These are phyloP conservation scores for Phaeosphaeriaceae sp. DNA, from an alignment of 2,329 filamentous ascomycete genomes.

Conservation along the genomic window DNA sequence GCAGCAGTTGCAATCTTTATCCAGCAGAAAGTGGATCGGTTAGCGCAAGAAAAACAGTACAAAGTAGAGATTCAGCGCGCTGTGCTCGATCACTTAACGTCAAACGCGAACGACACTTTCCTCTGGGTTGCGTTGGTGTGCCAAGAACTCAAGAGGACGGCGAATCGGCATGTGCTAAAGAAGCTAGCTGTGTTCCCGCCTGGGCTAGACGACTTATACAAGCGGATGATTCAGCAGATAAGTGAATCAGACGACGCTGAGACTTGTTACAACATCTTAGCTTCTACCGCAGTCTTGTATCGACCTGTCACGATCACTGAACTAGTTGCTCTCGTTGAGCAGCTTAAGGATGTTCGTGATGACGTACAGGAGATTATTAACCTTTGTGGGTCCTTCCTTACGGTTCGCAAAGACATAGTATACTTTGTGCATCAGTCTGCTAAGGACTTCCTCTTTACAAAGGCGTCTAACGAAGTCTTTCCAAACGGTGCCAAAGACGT, in stretches of 20 bases:
- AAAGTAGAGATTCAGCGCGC: constrained; percentile 28
- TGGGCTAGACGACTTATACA: constrained; percentile 49
- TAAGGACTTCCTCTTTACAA: constrained; percentile 52
- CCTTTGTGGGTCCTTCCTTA: constrained; percentile 52
- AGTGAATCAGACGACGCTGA: constrained; percentile 8
- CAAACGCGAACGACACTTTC: too few relatives aligned
- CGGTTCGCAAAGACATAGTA: constrained; percentile 25
- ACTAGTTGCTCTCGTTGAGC: constrained; percentile 6
- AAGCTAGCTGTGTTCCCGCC: constrained; percentile 27
- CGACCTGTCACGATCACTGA: constrained; percentile 10
- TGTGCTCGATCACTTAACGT: too few relatives aligned
- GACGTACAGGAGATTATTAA: constrained; percentile 2
- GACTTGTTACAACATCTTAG: constrained; percentile 45
- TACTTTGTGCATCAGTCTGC: constrained; percentile 45
- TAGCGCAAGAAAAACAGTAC: constrained; percentile 43
- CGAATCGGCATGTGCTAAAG: constrained; percentile 30
- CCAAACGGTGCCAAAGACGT: background rate
- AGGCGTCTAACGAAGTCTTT: background rate
- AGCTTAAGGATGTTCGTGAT: background rate
- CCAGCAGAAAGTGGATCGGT: constrained; percentile 35
- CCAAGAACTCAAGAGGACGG: constrained; percentile 18
- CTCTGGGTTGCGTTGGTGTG: constrained; percentile 1
- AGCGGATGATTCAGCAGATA: constrained; percentile 49
- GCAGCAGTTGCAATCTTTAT: constrained; percentile 50
- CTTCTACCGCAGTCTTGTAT: constrained; percentile 26